Conservation (phyloP, 1,139 yeast genomes). For the Suhomyces bribrorum region DNA sequence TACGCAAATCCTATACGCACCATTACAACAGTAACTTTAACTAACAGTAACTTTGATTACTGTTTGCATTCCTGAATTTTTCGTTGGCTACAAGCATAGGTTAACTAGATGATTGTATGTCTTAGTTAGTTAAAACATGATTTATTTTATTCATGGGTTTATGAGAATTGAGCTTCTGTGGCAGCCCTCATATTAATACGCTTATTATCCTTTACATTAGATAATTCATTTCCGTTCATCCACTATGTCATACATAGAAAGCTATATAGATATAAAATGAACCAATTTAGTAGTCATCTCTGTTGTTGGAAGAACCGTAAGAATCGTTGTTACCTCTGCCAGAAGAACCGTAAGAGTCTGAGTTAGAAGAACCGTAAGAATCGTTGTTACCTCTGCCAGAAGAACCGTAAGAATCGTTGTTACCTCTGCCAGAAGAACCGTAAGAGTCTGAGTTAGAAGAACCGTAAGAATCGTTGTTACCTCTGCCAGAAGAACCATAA, state of each 20-base stretch:
- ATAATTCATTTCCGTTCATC: background rate
- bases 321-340: conserved; percentile 4
- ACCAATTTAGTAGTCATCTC: conserved; percentile 3
- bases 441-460: conserved; percentile 13
- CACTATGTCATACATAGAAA: background rate
- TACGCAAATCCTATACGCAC: conserved; percentile 52
- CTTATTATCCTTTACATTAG: too few species aligned
- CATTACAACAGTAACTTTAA: conserved; percentile 37
- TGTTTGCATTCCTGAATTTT: background rate
- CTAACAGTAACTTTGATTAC: background rate
- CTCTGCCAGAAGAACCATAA: conserved; percentile 8
- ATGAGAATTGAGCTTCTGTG: too few species aligned
- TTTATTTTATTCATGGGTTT: background rate
- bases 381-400: conserved; percentile 14
- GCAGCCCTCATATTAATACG: too few species aligned
- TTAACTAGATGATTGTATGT: background rate
- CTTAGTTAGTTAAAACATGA: conserved; percentile 1
- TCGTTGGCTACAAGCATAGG: background rate
- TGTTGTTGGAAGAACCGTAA: conserved; percentile 9
- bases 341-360: conserved; percentile 17
- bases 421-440: conserved; percentile 15
- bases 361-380: conserved; percentile 18
- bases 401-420: conserved; percentile 14
- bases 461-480: conserved; percentile 12
- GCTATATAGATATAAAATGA: too few species aligned